Conservation (phyloP, 306 rosid genomes). For the Pyrus bretschneideri region DNA sequence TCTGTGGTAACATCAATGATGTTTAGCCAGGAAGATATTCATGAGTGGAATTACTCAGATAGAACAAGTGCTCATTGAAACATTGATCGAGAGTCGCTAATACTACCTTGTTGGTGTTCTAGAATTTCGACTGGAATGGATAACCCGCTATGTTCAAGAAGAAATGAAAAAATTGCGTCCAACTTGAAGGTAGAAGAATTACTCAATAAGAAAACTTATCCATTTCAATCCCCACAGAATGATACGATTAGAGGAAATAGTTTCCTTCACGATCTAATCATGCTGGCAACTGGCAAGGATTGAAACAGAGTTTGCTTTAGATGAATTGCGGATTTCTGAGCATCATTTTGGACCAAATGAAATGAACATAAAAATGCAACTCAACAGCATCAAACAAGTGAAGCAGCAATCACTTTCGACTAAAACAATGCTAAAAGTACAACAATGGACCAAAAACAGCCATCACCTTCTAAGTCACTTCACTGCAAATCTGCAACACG, state of each 20-base stretch:
- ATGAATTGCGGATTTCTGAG: neutral
- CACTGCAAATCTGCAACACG: neutral
- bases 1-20: neutral
- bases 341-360: constrained; percentile 7
- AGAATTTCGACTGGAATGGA: no score
- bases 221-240: neutral
- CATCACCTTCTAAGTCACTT: neutral
- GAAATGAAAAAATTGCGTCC: no score
- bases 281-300: neutral
- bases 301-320: neutral
- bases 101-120: neutral
- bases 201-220: no score
- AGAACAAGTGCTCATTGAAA: neutral
- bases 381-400: constrained; percentile 6
- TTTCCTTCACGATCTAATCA: neutral
- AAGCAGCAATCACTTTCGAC: constrained; percentile 15
- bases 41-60: neutral
- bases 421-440: neutral
- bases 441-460: neutral
- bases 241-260: neutral
- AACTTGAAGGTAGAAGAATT: no score
- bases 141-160: neutral
- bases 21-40: neutral
- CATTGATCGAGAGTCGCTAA: neutral
- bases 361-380: neutral